Evolutionary conservation across 2,329 filamentous ascomycete species (phyloP).

Genomic region (Pseudocercospora musae): DNA sequence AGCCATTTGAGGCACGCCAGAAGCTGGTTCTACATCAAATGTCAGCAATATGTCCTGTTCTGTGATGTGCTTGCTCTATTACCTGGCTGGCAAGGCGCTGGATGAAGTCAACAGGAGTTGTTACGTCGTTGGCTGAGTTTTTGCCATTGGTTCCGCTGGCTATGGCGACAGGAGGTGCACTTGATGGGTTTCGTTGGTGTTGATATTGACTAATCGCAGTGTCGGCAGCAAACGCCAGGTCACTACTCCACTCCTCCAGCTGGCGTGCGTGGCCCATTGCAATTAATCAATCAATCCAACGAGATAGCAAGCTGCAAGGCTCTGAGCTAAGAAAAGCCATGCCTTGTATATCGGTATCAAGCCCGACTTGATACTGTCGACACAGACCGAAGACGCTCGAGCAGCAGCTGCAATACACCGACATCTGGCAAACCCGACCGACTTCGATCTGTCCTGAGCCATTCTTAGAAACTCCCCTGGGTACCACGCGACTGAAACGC

Average conservation of each 20-base stretch:
- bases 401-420: background rate
- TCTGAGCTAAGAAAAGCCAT: background rate
- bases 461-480: background rate
- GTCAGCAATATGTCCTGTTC: background rate
- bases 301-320: background rate
- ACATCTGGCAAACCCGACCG: background rate
- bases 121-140: background rate
- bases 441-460: background rate
- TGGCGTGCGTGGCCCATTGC: conserved; percentile 1
- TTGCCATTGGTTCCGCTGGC: background rate
- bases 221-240: background rate
- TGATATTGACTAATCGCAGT: background rate
- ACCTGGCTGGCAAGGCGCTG: background rate
- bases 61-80: background rate
- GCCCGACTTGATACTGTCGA: background rate
- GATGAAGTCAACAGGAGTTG: background rate
- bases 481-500: background rate
- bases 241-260: background rate
- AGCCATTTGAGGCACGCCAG: conserved; percentile 45
- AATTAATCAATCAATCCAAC: background rate
- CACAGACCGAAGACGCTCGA: background rate
- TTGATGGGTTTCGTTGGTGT: background rate
- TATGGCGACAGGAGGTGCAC: background rate
- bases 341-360: background rate
- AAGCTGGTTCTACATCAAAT: conserved; percentile 24